Conservation (phyloP, 1,284 basidiomycete genomes). For the Boletus chippewaensis region DNA sequence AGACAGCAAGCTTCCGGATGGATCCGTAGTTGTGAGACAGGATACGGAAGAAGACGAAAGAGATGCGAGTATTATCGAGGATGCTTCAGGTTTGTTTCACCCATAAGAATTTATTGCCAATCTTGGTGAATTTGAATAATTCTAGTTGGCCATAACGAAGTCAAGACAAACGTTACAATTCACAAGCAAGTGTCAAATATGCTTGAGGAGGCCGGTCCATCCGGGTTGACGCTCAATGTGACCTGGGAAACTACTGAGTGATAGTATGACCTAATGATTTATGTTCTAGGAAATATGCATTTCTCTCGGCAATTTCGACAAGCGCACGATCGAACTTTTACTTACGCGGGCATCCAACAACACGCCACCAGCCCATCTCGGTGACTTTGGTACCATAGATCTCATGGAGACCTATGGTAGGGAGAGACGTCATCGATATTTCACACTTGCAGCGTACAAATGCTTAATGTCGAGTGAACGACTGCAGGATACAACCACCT, state of each 20-base stretch:
- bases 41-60: slow-evolving; percentile 40
- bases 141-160: slow-evolving; percentile 27
- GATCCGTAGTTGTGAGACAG: slow-evolving; percentile 32
- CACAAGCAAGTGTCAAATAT: slow-evolving; percentile 71
- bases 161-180: slow-evolving; percentile 58
- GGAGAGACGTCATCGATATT: slow-evolving; percentile 75
- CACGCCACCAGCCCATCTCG: slow-evolving; percentile 59
- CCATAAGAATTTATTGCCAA: neutral
- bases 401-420: slow-evolving; percentile 72
- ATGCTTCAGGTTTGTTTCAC: slow-evolving; percentile 14
- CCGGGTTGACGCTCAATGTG: slow-evolving; percentile 68
- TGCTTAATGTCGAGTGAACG: slow-evolving; percentile 51
- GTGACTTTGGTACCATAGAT: slow-evolving; percentile 59
- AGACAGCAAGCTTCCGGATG: slow-evolving; percentile 32
- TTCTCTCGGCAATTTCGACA: slow-evolving; percentile 64
- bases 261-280: slow-evolving; percentile 12
- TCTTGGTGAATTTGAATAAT: neutral
- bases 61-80: slow-evolving; percentile 26
- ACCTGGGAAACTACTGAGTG: slow-evolving; percentile 13
- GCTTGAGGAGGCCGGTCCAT: slow-evolving; percentile 55
- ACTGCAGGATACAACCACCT: slow-evolving; percentile 43
- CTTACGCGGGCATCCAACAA: slow-evolving; percentile 59
- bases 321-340: slow-evolving; percentile 72
- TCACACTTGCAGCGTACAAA: slow-evolving; percentile 57
- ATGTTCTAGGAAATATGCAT: slow-evolving; percentile 55